Evolutionary conservation across 805 yeast genomes (phyloP), one percentile per base, ranked within the genome.

Genomic region (Candida tibetensis): DNA sequence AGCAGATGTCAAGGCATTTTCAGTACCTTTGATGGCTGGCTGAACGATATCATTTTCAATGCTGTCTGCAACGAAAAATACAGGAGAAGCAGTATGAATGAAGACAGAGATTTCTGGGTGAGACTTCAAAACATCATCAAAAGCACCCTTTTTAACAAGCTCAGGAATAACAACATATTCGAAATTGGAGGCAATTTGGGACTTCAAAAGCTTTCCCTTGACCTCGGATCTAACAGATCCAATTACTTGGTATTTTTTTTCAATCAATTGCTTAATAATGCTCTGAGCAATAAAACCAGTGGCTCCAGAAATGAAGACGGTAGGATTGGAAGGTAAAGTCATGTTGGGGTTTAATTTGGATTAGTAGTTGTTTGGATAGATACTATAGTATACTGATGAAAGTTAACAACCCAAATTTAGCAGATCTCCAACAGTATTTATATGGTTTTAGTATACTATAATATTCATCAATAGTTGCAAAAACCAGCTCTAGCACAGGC

Each of bases 271-370:
- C 34, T 64, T 52, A 28, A 66, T 49, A 31, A 70, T 57, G 47
- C 74, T 77, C 30, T 68, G 64, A 27, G 81, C 80, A 41, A 76
- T 65, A 46, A 62, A 76, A 4, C 81, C 81, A 3, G 72, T 59
- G 13, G 77, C 77, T 21, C 81, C 81, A 4, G 80, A 60, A 28
- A 76, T 70, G 32, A 74, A 64, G 12, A 74, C 52, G 22, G 41
- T 30, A n/a, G n/a, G n/a, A n/a, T n/a, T n/a, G n/a, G n/a, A n/a
- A n/a, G n/a, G n/a, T n/a, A n/a, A n/a, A n/a, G n/a, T n/a, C n/a
- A n/a, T n/a, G n/a, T n/a, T n/a, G n/a, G n/a, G n/a, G n/a, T n/a
- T n/a, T n/a, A n/a, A n/a, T n/a, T n/a, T n/a, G n/a, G n/a, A n/a
- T n/a, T n/a, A n/a, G n/a, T n/a, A n/a, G n/a, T n/a, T n/a, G n/a